These are phyloP conservation scores for Vaccinium macrocarpon DNA, from an alignment of 148 eudicot species.

Conservation along the genomic window DNA sequence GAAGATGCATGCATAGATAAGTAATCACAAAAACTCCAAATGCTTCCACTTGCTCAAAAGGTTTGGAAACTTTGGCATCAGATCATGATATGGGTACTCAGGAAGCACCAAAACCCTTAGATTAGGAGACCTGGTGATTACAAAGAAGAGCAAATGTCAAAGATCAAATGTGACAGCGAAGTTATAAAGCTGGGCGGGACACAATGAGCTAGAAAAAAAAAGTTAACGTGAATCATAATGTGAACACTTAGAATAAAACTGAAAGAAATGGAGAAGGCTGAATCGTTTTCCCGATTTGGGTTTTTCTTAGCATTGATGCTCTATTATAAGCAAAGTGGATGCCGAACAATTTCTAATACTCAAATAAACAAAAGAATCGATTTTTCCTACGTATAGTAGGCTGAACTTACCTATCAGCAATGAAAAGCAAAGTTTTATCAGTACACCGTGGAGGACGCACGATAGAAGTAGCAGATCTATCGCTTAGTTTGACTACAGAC, in stretches of 20 bases:
- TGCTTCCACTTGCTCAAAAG: conserved; percentile 1
- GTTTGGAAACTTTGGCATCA: neutral
- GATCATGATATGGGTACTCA: neutral
- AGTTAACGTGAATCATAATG: too few species aligned
- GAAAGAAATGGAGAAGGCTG: too few species aligned
- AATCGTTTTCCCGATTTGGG: too few species aligned
- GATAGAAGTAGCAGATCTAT: neutral
- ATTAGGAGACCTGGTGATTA: neutral
- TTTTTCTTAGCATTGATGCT: too few species aligned
- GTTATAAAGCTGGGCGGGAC: too few species aligned
- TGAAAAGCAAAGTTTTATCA: neutral
- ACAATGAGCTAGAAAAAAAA: too few species aligned
- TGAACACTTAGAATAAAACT: too few species aligned
- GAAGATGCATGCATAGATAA: too few species aligned
- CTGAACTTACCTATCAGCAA: neutral
- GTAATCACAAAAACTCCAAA: neutral
- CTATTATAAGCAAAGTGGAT: too few species aligned
- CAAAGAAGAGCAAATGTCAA: neutral
- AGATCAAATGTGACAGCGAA: neutral
- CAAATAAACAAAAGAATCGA: too few species aligned
- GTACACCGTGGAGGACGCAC: neutral
- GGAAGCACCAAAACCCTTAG: neutral
- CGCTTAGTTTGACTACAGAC: neutral
- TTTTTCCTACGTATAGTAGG: too few species aligned
- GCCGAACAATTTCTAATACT: too few species aligned